Evolutionary conservation across 1,139 yeast species (phyloP).

Genomic region (Taphrina sp.): DNA sequence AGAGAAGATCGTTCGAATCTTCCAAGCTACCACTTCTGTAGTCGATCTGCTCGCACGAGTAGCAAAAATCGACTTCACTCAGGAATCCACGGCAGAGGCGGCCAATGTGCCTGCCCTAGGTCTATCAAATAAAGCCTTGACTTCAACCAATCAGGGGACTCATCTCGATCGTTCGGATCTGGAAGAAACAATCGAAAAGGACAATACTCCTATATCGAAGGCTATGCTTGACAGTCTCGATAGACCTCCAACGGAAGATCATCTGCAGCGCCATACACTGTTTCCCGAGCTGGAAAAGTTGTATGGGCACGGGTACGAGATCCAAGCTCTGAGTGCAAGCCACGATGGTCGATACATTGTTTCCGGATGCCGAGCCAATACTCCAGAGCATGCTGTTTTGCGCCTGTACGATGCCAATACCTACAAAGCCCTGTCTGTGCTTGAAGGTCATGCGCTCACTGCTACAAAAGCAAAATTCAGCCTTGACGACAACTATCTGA

Average conservation of each 20-base stretch:
- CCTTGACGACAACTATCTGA: conserved; percentile 61
- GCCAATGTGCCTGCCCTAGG: conserved; percentile 94
- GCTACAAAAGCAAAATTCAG: conserved; percentile 81
- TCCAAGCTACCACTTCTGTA: conserved; percentile 83
- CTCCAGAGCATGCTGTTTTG: conserved; percentile 77
- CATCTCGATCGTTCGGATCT: conserved; percentile 30
- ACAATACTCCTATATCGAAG: conserved; percentile 18
- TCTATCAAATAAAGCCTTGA: conserved; percentile 83
- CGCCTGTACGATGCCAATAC: conserved; percentile 64
- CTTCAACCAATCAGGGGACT: conserved; percentile 49
- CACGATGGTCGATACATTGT: conserved; percentile 68
- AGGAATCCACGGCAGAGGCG: conserved; percentile 60
- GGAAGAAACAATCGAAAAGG: conserved; percentile 48
- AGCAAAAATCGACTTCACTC: conserved; percentile 37
- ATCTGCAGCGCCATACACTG: conserved; percentile 82
- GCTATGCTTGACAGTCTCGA: conserved; percentile 42
- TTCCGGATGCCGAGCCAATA: conserved; percentile 88
- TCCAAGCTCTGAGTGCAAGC: conserved; percentile 71
- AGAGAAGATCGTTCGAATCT: conserved; percentile 85
- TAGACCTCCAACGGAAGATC: conserved; percentile 81
- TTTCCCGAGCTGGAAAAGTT: conserved; percentile 95
- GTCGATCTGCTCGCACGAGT: conserved; percentile 54
- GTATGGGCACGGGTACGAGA: conserved; percentile 97
- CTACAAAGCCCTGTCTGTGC: conserved; percentile 57
- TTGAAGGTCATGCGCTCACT: conserved; percentile 72